Base-by-base conservation (phyloP, 2,329 filamentous ascomycete species). In the Grosmannia clavigera region DNA sequence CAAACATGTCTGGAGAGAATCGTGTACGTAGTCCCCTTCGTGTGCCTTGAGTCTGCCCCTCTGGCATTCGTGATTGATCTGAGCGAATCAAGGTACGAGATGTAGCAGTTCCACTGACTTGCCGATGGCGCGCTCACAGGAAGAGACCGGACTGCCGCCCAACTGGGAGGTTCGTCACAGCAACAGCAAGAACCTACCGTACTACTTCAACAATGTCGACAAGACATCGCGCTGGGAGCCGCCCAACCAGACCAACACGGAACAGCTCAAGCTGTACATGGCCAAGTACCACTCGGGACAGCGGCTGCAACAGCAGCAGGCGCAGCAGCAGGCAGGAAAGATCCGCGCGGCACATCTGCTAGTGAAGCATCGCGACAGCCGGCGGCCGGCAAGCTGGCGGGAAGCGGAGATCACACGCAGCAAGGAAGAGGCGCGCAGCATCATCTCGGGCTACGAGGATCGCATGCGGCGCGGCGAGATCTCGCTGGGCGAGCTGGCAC, bases 121-220 rank as follows among this genome's bases (percentile, higher is more conserved):
- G 27, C 35, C 14, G 27, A 27, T 43, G 3, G 11, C 29, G 43
- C 16, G 16, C 27, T 27, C 54, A 9, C 67, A 87, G 84, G 76
- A 81, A 70, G 87, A 91, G 60, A 85, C 87, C 67, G 92, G 92
- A 72, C 84, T 96, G 64, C 92, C 92, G 64, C 73, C 84, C 57
- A 84, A 85, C 73, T 96, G 92, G 92, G 94, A 97, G 77, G 90
- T 99, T 70, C 90, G 94, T 73, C 90, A 95, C 77, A 96, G 90
- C 74, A 95, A 96, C 79, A 95, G 90, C 74, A 97, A 96, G 79
- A 95, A 95, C 76, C 87, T 97, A 43, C 94, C 94, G 46, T 99
- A 99, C 80, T 99, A 97, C 79, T 97, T 96, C 86, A 95, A 96
- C 75, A 78, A 87, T 54, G 77, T 76, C 66, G 89, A 90, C 64